Percentiles rank a stretch among this genome's conserved stretches.
These are phyloP conservation scores for Penicillium silybi DNA, from an alignment of 495 filamentous ascomycete genomes.

Conservation along the genomic window DNA sequence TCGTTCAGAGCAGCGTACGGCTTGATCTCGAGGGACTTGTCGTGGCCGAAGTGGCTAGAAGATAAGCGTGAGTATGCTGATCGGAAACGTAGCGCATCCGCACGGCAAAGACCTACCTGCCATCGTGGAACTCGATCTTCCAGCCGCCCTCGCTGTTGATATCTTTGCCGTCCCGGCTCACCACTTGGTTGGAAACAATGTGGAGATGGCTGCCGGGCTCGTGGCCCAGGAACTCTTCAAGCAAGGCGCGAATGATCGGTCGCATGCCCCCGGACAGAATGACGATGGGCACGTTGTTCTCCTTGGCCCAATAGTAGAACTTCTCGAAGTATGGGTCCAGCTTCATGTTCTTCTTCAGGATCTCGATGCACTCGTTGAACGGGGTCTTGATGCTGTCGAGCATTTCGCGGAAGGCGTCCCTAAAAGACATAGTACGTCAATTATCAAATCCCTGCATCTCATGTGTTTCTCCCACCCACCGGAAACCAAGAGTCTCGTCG, in stretches of 20 bases:
- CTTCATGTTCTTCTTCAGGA: conserved; percentile 74
- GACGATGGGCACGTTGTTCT: conserved; percentile 85
- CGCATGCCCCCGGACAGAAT: conserved; percentile 88
- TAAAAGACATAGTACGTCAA: conserved; percentile 15
- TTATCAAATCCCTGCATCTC: not conserved
- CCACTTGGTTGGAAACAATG: conserved; percentile 82
- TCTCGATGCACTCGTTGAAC: conserved; percentile 72
- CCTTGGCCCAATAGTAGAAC: conserved; percentile 76
- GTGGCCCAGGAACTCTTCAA: conserved; percentile 72
- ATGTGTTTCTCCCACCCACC: conserved; percentile 36
- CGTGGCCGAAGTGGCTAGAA: conserved; percentile 77
- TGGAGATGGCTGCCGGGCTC: conserved; percentile 62
- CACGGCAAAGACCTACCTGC: conserved; percentile 50
- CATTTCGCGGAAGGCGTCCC: conserved; percentile 83
- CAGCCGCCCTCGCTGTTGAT: conserved; percentile 77
- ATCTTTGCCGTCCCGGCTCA: conserved; percentile 61
- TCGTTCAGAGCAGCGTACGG: conserved; percentile 73
- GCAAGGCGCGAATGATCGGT: conserved; percentile 80
- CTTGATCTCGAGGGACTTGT: conserved; percentile 85
- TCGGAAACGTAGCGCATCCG: not conserved
- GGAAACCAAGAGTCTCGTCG: conserved; percentile 61
- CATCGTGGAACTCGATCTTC: conserved; percentile 84
- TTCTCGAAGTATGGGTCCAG: conserved; percentile 80
- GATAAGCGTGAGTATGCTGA: not conserved
- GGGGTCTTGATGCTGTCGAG: conserved; percentile 74